Evolutionary conservation across 768 basidiomycete genomes (phyloP).

Genomic region (Russula olivacea): DNA sequence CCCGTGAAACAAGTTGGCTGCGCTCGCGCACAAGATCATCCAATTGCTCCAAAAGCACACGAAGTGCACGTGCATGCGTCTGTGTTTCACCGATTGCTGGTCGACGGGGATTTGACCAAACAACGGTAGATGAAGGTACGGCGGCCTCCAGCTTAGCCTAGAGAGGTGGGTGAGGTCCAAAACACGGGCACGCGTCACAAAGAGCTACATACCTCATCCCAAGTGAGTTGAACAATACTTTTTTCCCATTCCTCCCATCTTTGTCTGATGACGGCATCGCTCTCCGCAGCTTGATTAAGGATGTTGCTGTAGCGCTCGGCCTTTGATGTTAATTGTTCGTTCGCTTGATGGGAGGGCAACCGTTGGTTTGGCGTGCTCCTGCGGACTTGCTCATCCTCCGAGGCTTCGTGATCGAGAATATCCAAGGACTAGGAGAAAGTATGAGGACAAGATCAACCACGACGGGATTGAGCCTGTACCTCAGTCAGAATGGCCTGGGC

Average conservation of each 20-base stretch:
- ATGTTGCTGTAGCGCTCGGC: conserved; percentile 67
- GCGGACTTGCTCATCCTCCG: conserved; percentile 70
- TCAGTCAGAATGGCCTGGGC: conserved; percentile 66
- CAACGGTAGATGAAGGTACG: conserved; percentile 53
- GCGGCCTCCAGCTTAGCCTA: conserved; percentile 61
- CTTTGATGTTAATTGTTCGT: conserved; percentile 63
- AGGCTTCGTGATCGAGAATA: conserved; percentile 84
- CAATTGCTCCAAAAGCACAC: conserved; percentile 70
- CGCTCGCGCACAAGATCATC: conserved; percentile 64
- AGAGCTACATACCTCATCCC: conserved; percentile 46
- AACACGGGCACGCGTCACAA: not conserved
- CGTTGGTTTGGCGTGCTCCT: conserved; percentile 45
- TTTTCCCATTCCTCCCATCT: conserved; percentile 91
- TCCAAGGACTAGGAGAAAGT: conserved; percentile 64
- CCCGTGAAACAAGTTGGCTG: conserved; percentile 56
- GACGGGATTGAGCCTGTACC: conserved; percentile 38
- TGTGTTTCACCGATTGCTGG: conserved; percentile 36
- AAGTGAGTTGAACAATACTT: conserved; percentile 61
- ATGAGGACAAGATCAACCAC: not conserved
- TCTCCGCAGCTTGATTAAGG: conserved; percentile 62
- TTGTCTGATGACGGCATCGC: conserved; percentile 67
- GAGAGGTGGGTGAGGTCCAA: not conserved
- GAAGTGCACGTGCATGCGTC: conserved; percentile 61
- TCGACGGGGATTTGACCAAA: conserved; percentile 5
- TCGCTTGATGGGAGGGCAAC: conserved; percentile 72